These are phyloP conservation scores for Jamesozyma lodderae DNA, from an alignment of 805 yeast genomes.

Conservation along the genomic window DNA sequence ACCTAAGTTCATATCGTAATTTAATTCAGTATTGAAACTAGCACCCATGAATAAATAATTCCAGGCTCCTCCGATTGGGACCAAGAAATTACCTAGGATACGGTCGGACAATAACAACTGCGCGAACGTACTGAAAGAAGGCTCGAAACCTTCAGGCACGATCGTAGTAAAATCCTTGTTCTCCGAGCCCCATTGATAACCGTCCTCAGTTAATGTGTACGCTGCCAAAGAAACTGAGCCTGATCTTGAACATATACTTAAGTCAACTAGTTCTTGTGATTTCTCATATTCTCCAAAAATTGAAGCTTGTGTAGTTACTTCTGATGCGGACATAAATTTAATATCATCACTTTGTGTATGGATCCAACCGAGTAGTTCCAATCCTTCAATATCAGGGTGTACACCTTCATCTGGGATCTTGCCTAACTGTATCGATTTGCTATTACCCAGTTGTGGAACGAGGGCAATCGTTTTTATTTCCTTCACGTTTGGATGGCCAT, in stretches of 20 bases:
- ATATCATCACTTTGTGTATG: slow-evolving; percentile 73
- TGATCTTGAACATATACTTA: slow-evolving; percentile 65
- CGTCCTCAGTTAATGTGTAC: slow-evolving; percentile 50
- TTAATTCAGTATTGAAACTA: slow-evolving; percentile 58
- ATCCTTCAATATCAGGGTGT: slow-evolving; percentile 36
- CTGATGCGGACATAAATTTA: slow-evolving; percentile 56
- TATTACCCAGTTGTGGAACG: slow-evolving; percentile 81
- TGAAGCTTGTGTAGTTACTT: slow-evolving; percentile 50
- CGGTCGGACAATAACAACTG: slow-evolving; percentile 70
- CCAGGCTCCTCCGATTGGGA: slow-evolving; percentile 83
- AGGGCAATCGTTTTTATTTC: slow-evolving; percentile 69
- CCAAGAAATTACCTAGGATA: slow-evolving; percentile 72
- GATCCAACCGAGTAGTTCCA: slow-evolving; percentile 88
- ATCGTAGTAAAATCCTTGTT: slow-evolving; percentile 48
- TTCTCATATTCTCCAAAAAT: slow-evolving; percentile 32
- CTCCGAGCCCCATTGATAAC: slow-evolving; percentile 66
- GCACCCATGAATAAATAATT: slow-evolving; percentile 85
- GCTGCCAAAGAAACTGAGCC: slow-evolving; percentile 79
- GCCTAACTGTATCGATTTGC: slow-evolving; percentile 57
- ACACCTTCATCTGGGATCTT: slow-evolving; percentile 17
- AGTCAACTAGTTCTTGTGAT: slow-evolving; percentile 37
- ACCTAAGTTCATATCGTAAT: slow-evolving; percentile 60
- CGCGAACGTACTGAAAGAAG: slow-evolving; percentile 47
- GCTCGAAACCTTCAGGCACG: slow-evolving; percentile 59
- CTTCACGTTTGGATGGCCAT: slow-evolving; percentile 60